Conservation (phyloP, 768 basidiomycete genomes). For the Agrocybe praecox region DNA sequence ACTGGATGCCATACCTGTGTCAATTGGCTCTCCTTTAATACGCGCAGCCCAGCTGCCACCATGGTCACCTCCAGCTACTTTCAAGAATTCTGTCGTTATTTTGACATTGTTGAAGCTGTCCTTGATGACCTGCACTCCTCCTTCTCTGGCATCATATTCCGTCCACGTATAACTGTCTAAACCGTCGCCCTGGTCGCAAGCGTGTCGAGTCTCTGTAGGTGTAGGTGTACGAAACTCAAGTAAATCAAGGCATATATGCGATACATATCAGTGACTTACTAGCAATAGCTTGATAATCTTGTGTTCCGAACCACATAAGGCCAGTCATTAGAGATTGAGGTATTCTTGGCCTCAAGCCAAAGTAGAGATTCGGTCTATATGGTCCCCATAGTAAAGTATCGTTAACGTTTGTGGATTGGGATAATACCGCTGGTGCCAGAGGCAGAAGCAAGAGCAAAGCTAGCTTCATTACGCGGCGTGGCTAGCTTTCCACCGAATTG, state of each 20-base stretch:
- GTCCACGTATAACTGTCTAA: slow-evolving; percentile 87
- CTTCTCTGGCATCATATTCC: slow-evolving; percentile 82
- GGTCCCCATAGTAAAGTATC: slow-evolving; percentile 78
- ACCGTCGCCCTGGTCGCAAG: slow-evolving; percentile 86
- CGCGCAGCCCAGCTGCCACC: slow-evolving; percentile 91
- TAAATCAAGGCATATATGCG: background rate
- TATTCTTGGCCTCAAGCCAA: slow-evolving; percentile 83
- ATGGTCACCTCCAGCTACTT: slow-evolving; percentile 78
- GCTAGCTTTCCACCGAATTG: background rate
- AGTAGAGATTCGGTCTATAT: slow-evolving; percentile 94
- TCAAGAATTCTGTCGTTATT: slow-evolving; percentile 84
- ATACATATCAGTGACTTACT: slow-evolving; percentile 42
- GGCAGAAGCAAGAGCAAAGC: slow-evolving; percentile 49
- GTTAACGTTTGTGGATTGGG: slow-evolving; percentile 49
- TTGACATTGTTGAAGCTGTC: slow-evolving; percentile 85
- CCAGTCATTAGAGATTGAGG: slow-evolving; percentile 93
- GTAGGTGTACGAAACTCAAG: background rate
- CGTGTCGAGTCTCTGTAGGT: slow-evolving; percentile 75
- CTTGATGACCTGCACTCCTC: slow-evolving; percentile 82
- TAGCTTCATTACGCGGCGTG: slow-evolving; percentile 38
- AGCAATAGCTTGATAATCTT: slow-evolving; percentile 73
- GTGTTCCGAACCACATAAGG: slow-evolving; percentile 91
- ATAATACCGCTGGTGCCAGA: slow-evolving; percentile 38
- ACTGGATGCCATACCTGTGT: slow-evolving; percentile 46
- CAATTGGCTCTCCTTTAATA: slow-evolving; percentile 79